Percentiles rank a stretch among this genome's conserved stretches.
Conservation (phyloP, 331 rosid species). For the Rhamnella rubrinervis region DNA sequence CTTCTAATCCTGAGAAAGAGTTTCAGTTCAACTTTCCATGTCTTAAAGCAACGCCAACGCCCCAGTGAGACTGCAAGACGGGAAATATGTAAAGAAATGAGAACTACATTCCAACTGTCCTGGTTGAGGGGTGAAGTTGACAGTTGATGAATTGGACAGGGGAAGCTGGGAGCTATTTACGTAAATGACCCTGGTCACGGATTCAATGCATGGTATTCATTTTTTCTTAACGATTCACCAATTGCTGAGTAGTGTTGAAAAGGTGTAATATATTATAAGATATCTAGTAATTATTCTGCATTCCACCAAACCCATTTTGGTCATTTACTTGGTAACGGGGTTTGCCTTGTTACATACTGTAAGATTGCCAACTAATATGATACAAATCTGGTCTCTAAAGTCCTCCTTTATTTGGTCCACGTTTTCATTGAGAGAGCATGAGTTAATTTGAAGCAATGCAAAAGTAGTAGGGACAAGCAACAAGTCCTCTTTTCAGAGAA, state of each 20-base stretch:
- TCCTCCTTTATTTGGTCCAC: slow-evolving; percentile 8
- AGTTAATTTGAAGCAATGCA: slow-evolving; percentile 32
- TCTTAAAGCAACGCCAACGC: slow-evolving; percentile 79
- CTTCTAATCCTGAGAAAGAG: slow-evolving; percentile 18
- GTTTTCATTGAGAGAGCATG: slow-evolving; percentile 32
- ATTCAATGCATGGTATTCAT: too few relatives aligned
- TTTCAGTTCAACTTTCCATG: slow-evolving; percentile 49
- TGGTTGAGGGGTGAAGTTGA: slow-evolving; percentile 38
- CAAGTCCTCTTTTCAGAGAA: too few relatives aligned
- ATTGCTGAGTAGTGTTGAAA: too few relatives aligned
- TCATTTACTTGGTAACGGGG: slow-evolving; percentile 17
- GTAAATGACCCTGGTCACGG: slow-evolving; percentile 10
- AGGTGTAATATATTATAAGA: too few relatives aligned
- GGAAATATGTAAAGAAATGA: slow-evolving; percentile 33
- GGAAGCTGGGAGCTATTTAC: slow-evolving; percentile 26
- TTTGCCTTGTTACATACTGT: slow-evolving; percentile 1
- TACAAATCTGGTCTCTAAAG: background rate
- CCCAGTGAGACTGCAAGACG: slow-evolving; percentile 32
- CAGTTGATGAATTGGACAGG: slow-evolving; percentile 28
- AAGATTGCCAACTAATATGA: slow-evolving; percentile 20
- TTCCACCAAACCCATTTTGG: slow-evolving; percentile 2
- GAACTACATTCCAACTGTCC: slow-evolving; percentile 51
- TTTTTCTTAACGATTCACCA: too few relatives aligned
- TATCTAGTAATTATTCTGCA: background rate
- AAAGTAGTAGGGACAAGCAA: slow-evolving; percentile 18